Evolutionary conservation across 352 stramenopile genomes (phyloP).

Genomic region (Globisporangium nagaii): DNA sequence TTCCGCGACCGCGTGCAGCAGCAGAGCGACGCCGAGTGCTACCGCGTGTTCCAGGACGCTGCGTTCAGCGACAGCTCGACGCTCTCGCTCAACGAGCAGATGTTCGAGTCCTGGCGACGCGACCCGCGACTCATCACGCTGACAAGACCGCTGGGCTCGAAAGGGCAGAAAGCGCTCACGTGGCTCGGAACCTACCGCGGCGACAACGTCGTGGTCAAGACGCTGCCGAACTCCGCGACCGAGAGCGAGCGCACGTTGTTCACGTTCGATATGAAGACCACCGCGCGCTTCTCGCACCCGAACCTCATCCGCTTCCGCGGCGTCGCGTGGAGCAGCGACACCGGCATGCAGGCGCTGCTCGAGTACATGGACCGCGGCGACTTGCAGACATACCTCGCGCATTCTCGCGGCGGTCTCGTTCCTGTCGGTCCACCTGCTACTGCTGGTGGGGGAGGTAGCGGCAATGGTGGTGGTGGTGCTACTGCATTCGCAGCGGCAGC

Average conservation of each 20-base stretch:
- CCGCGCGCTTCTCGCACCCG: conserved; percentile 14
- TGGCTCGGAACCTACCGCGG: conserved; percentile 36
- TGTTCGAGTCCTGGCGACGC: conserved; percentile 2
- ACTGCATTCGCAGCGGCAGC: background rate
- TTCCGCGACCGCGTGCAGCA: background rate
- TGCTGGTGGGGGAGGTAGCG: background rate
- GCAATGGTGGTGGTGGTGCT: conserved; percentile 1
- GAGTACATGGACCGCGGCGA: conserved; percentile 29
- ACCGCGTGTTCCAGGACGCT: conserved; percentile 5
- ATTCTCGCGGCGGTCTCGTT: too few species aligned
- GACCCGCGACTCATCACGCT: conserved; percentile 1
- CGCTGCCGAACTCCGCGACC: background rate
- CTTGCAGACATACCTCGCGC: conserved; percentile 9
- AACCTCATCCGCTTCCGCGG: conserved; percentile 22
- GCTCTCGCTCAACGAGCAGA: conserved; percentile 2
- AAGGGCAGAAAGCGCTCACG: conserved; percentile 50
- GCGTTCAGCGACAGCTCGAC: conserved; percentile 4
- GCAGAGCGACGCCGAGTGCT: conserved; percentile 7
- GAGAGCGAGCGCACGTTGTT: conserved; percentile 20
- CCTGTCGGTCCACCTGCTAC: too few species aligned
- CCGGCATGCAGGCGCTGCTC: conserved; percentile 13
- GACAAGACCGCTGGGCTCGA: conserved; percentile 11
- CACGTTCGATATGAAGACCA: conserved; percentile 11
- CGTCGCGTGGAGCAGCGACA: conserved; percentile 11
- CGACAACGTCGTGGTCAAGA: conserved; percentile 9